Percentiles rank a stretch among this genome's conserved stretches.
Evolutionary conservation across 1,284 basidiomycete species (phyloP).

Genomic region (Mycocalia duriaeana): DNA sequence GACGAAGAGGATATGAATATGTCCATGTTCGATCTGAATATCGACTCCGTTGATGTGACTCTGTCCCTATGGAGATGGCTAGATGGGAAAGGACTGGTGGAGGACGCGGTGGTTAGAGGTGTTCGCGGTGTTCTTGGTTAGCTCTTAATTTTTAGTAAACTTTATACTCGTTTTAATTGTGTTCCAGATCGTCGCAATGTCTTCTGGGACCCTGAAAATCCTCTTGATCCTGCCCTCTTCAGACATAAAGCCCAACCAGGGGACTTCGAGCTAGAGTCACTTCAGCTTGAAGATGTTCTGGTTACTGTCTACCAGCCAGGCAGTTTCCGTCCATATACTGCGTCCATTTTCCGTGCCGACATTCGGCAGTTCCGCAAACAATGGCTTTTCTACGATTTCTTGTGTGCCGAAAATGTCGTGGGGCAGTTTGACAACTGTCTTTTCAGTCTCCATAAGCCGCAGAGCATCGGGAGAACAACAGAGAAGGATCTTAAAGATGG

Average conservation of each 20-base stretch:
- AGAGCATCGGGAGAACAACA: conserved; percentile 89
- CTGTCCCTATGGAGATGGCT: conserved; percentile 92
- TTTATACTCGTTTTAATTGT: conserved; percentile 4
- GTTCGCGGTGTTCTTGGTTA: conserved; percentile 89
- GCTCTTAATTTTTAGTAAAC: conserved; percentile 18
- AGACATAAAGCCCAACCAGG: conserved; percentile 72
- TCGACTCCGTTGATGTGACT: conserved; percentile 95
- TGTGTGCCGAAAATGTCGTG: conserved; percentile 90
- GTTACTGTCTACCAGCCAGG: conserved; percentile 94
- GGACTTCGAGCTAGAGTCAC: conserved; percentile 89
- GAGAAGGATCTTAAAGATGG: conserved; percentile 79
- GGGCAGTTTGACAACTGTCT: conserved; percentile 98
- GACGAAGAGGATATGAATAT: conserved; percentile 61
- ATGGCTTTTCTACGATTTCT: conserved; percentile 93
- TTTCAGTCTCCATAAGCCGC: conserved; percentile 94
- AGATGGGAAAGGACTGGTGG: conserved; percentile 90
- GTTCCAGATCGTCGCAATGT: conserved; percentile 92
- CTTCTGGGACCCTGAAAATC: conserved; percentile 78
- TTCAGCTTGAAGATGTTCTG: conserved; percentile 89
- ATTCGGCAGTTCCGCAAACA: conserved; percentile 84
- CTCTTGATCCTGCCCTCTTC: conserved; percentile 76
- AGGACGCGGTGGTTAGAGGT: conserved; percentile 89
- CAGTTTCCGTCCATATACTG: conserved; percentile 89
- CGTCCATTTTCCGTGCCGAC: conserved; percentile 94
- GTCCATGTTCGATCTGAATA: conserved; percentile 86